A percentile compares a stretch with the other conserved stretches of the same genome.
Conservation (phyloP, 495 filamentous ascomycete genomes). For the Daldinia concentrica region DNA sequence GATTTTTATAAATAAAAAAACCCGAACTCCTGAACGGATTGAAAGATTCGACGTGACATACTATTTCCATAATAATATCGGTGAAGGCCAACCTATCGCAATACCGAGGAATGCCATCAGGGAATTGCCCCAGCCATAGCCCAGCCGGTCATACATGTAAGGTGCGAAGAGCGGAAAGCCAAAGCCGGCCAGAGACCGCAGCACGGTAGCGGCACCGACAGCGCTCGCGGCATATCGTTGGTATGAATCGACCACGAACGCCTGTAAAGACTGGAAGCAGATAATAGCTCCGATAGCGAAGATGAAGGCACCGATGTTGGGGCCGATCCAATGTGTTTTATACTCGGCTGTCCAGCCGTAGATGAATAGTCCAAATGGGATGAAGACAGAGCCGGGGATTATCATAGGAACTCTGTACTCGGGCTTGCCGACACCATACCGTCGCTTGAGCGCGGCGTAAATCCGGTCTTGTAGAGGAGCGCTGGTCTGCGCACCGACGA, state of each 20-base stretch:
- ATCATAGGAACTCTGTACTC: slow-evolving; percentile 76
- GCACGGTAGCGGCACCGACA: slow-evolving; percentile 69
- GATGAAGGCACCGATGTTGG: slow-evolving; percentile 72
- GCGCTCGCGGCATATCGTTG: slow-evolving; percentile 78
- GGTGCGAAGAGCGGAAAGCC: slow-evolving; percentile 81
- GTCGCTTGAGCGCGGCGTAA: slow-evolving; percentile 68
- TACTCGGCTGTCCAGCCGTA: slow-evolving; percentile 77
- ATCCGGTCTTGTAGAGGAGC: slow-evolving; percentile 70
- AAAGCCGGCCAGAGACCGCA: slow-evolving; percentile 76
- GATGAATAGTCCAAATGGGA: slow-evolving; percentile 72
- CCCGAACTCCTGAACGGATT: background rate
- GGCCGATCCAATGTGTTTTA: slow-evolving; percentile 73
- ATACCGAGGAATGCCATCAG: slow-evolving; percentile 64
- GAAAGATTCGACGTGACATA: background rate
- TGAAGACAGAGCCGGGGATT: slow-evolving; percentile 62
- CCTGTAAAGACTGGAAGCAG: slow-evolving; percentile 74
- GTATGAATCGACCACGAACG: slow-evolving; percentile 82
- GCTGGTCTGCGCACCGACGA: slow-evolving; percentile 68
- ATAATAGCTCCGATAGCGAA: slow-evolving; percentile 69
- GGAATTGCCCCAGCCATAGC: slow-evolving; percentile 66
- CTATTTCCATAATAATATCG: slow-evolving; percentile 61
- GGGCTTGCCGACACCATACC: slow-evolving; percentile 63
- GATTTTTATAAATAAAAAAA: too few relatives aligned
- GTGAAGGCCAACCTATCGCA: slow-evolving; percentile 58
- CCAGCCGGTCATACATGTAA: slow-evolving; percentile 65